Evolutionary conservation across 2,329 filamentous ascomycete genomes (phyloP).

Genomic region (Boeremia exigua): DNA sequence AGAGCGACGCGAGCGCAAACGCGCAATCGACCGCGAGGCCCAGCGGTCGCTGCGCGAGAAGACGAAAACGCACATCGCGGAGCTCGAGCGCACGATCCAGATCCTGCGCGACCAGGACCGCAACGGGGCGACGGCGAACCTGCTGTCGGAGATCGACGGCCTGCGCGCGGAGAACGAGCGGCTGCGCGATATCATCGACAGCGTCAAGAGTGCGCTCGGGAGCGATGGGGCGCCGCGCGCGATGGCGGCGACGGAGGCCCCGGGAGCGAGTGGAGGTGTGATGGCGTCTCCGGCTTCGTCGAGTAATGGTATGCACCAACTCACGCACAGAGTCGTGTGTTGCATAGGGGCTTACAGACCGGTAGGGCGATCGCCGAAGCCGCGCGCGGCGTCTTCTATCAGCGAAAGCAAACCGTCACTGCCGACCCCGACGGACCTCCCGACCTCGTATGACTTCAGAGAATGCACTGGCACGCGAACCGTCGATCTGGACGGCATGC

Average conservation of each 20-base stretch:
- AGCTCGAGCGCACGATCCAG: slow-evolving; percentile 45
- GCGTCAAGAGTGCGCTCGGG: slow-evolving; percentile 41
- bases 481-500: slow-evolving; percentile 45
- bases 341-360: slow-evolving; percentile 29
- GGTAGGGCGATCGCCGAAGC: slow-evolving; percentile 36
- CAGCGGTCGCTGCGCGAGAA: slow-evolving; percentile 46
- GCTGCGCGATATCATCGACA: slow-evolving; percentile 42
- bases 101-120: slow-evolving; percentile 43
- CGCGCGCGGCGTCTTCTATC: slow-evolving; percentile 23
- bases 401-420: slow-evolving; percentile 23
- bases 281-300: slow-evolving; percentile 26
- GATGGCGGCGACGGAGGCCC: slow-evolving; percentile 1
- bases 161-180: slow-evolving; percentile 45
- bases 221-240: slow-evolving; percentile 26
- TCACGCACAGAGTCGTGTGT: not conserved
- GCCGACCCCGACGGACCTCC: slow-evolving; percentile 16
- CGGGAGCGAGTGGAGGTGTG: slow-evolving; percentile 6
- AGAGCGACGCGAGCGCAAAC: slow-evolving; percentile 42
- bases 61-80: slow-evolving; percentile 47
- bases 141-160: slow-evolving; percentile 41
- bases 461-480: slow-evolving; percentile 6
- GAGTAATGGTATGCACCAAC: slow-evolving; percentile 34
- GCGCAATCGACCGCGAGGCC: slow-evolving; percentile 46
- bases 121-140: slow-evolving; percentile 39
- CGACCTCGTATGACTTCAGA: slow-evolving; percentile 23